Percentiles rank a stretch among this genome's conserved stretches.
These are phyloP conservation scores for Venturia nashicola DNA, from an alignment of 2,329 filamentous ascomycete genomes.

Conservation along the genomic window DNA sequence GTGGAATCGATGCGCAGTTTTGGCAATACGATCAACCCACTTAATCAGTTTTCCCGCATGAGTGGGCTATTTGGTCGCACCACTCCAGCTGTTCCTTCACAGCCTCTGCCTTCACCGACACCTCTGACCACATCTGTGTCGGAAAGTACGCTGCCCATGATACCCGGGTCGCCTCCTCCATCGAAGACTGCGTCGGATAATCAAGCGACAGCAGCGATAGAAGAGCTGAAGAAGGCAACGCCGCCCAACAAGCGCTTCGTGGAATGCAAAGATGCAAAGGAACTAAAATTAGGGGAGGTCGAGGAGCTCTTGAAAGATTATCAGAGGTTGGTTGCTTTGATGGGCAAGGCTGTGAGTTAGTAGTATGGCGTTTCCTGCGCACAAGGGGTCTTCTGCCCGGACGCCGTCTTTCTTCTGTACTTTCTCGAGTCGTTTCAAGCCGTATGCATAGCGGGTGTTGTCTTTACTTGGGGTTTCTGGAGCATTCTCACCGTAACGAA, in stretches of 20 bases:
- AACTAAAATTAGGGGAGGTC: slow-evolving; percentile 35
- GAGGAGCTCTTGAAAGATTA: slow-evolving; percentile 33
- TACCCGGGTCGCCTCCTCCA: not conserved
- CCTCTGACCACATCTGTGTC: slow-evolving; percentile 8
- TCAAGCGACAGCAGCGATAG: slow-evolving; percentile 31
- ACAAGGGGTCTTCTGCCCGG: not conserved
- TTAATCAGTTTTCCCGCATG: slow-evolving; percentile 66
- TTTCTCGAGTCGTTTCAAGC: not conserved
- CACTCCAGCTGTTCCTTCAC: slow-evolving; percentile 31
- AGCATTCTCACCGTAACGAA: not conserved
- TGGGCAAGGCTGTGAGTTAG: slow-evolving; percentile 27
- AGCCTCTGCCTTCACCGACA: slow-evolving; percentile 27
- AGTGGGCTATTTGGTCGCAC: slow-evolving; percentile 61
- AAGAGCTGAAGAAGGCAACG: slow-evolving; percentile 30
- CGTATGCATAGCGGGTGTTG: not conserved
- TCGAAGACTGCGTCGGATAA: slow-evolving; percentile 13
- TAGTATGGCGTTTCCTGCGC: not conserved
- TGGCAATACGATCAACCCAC: slow-evolving; percentile 69
- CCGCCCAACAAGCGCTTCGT: slow-evolving; percentile 36
- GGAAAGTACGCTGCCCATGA: not conserved
- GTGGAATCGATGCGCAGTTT: slow-evolving; percentile 75
- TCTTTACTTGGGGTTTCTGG: not conserved
- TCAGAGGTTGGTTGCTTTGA: slow-evolving; percentile 30
- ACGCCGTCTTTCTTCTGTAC: not conserved
- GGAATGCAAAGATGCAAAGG: slow-evolving; percentile 32